These are phyloP conservation scores for Metschnikowia baotianmanensis DNA, from an alignment of 805 yeast genomes.

Conservation along the genomic window DNA sequence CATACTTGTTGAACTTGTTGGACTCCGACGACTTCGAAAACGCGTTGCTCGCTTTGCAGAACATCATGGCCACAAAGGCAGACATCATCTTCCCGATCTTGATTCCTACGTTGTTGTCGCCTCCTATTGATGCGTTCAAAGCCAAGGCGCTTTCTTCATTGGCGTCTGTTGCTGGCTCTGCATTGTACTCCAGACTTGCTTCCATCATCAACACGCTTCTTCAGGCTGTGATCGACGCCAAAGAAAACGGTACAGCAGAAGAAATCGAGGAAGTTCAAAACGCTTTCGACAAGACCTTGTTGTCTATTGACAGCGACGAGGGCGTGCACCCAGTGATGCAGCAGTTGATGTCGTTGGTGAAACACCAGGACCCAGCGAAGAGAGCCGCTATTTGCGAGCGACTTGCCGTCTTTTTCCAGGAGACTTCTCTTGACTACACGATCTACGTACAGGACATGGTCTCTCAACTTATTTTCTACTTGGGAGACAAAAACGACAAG, in stretches of 20 bases:
- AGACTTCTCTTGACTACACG: conserved; percentile 66
- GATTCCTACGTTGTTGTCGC: conserved; percentile 75
- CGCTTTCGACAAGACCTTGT: conserved; percentile 66
- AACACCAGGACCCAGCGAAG: conserved; percentile 66
- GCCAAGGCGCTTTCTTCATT: conserved; percentile 85
- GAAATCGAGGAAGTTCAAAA: conserved; percentile 42
- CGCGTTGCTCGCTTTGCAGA: conserved; percentile 86
- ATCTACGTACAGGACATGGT: conserved; percentile 75
- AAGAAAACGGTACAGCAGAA: conserved; percentile 32
- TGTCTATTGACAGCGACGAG: conserved; percentile 70
- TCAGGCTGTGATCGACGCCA: conserved; percentile 48
- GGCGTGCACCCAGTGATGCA: conserved; percentile 85
- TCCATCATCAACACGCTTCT: conserved; percentile 73
- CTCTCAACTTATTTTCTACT: conserved; percentile 60
- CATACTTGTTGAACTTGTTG: conserved; percentile 71
- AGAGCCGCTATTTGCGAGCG: conserved; percentile 64
- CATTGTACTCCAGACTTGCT: conserved; percentile 70
- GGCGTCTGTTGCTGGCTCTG: conserved; percentile 86
- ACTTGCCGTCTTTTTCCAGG: conserved; percentile 66
- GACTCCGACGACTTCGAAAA: conserved; percentile 58
- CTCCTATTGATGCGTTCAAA: conserved; percentile 80
- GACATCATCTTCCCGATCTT: conserved; percentile 92
- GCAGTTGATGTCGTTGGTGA: conserved; percentile 71
- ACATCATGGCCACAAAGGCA: conserved; percentile 86
- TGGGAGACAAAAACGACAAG: conserved; percentile 65